Conservation (phyloP, 192 early-diverging fungal species). For the Rhizophagus clarus region DNA sequence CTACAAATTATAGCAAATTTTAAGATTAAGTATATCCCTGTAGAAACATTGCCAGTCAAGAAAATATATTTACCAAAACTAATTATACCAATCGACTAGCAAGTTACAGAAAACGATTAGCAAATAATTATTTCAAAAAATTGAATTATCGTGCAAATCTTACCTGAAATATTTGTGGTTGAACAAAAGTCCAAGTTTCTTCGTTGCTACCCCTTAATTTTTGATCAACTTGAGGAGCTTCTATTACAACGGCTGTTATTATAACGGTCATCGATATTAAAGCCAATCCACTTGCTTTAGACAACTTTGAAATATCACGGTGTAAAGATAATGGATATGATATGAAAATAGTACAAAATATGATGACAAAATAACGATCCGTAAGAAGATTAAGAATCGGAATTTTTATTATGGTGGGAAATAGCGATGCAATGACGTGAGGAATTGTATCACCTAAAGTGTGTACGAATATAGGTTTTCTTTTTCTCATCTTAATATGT, state of each 20-base stretch:
- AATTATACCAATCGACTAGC: slow-evolving; percentile 76
- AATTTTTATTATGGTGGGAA: slow-evolving; percentile 57
- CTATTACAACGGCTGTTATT: slow-evolving; percentile 68
- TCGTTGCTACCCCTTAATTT: slow-evolving; percentile 52
- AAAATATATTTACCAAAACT: slow-evolving; percentile 68
- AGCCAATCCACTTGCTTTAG: slow-evolving; percentile 86
- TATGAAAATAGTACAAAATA: slow-evolving; percentile 72
- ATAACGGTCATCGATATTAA: slow-evolving; percentile 81
- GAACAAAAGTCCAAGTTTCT: slow-evolving; percentile 42
- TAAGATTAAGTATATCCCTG: slow-evolving; percentile 11
- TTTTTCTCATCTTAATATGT: not conserved
- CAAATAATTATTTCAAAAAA: not conserved
- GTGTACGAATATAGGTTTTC: slow-evolving; percentile 34
- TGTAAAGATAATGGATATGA: slow-evolving; percentile 87
- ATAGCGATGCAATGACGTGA: slow-evolving; percentile 72
- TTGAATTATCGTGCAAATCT: slow-evolving; percentile 4
- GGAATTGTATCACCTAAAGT: slow-evolving; percentile 87
- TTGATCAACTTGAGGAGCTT: slow-evolving; percentile 62
- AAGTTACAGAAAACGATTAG: slow-evolving; percentile 31
- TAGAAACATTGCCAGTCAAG: not conserved
- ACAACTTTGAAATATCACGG: slow-evolving; percentile 84
- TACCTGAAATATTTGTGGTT: slow-evolving; percentile 67
- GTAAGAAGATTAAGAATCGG: slow-evolving; percentile 65
- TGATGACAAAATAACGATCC: slow-evolving; percentile 73
- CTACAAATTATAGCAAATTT: slow-evolving; percentile 34